These are phyloP conservation scores for Alternaria sp. DNA, from an alignment of 2,329 filamentous ascomycete species.

Conservation along the genomic window DNA sequence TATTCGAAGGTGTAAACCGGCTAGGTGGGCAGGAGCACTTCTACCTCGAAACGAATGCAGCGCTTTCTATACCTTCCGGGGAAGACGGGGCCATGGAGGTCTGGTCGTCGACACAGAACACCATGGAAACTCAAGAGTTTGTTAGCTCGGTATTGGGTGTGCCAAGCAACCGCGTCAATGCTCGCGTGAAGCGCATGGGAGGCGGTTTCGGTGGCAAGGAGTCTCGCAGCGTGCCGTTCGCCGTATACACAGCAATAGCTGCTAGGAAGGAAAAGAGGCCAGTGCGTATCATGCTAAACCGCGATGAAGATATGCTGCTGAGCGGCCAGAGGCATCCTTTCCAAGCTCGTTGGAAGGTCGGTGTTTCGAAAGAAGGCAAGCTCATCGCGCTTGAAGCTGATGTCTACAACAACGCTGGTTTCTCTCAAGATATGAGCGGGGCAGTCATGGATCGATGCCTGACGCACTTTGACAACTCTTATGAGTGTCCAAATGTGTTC, in stretches of 20 bases:
- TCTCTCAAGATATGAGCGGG: slow-evolving; percentile 69
- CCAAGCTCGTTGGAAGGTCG: slow-evolving; percentile 86
- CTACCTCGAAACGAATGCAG: slow-evolving; percentile 91
- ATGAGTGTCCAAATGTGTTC: slow-evolving; percentile 82
- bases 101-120: slow-evolving; percentile 57
- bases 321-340: slow-evolving; percentile 93
- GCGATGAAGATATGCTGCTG: slow-evolving; percentile 92
- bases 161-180: slow-evolving; percentile 84
- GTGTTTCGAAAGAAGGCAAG: slow-evolving; percentile 88
- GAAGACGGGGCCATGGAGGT: slow-evolving; percentile 96
- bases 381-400: slow-evolving; percentile 89
- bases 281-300: slow-evolving; percentile 90
- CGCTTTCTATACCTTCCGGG: slow-evolving; percentile 80
- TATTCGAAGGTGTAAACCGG: slow-evolving; percentile 80
- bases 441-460: slow-evolving; percentile 85
- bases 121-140: slow-evolving; percentile 60
- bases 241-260: slow-evolving; percentile 80
- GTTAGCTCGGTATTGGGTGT: slow-evolving; percentile 83
- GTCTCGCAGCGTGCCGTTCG: slow-evolving; percentile 81
- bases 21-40: slow-evolving; percentile 98
- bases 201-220: slow-evolving; percentile 96
- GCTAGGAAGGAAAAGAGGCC: slow-evolving; percentile 83
- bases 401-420: slow-evolving; percentile 89
- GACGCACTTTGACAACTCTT: slow-evolving; percentile 86
- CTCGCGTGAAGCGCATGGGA: slow-evolving; percentile 87